phyloP scores from a whole-genome alignment of 192 early-diverging fungal species.

The Coemansia erecta region DNA sequence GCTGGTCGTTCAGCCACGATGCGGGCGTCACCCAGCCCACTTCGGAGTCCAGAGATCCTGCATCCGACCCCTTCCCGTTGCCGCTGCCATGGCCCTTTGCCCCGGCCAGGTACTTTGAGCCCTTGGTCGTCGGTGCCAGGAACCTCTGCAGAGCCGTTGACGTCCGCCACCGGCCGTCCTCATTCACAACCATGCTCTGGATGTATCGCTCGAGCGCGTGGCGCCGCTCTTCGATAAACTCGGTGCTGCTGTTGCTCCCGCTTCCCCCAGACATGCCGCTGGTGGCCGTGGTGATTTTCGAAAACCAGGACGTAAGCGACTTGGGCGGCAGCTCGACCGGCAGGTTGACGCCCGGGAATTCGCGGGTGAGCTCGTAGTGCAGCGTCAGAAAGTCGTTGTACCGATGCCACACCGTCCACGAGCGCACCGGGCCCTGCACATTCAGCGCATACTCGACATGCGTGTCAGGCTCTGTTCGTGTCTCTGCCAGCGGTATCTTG shows the following conservation, averaged over 20 bases:
- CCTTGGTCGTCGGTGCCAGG: conserved; percentile 51
- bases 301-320: conserved; percentile 60
- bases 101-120: conserved; percentile 55
- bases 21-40: conserved; percentile 61
- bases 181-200: conserved; percentile 63
- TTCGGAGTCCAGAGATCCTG: conserved; percentile 20
- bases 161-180: conserved; percentile 76
- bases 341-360: conserved; percentile 65
- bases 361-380: conserved; percentile 57
- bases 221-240: conserved; percentile 67
- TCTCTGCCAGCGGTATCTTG: conserved; percentile 42
- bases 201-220: conserved; percentile 78
- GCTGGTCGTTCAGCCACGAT: conserved; percentile 78
- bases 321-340: conserved; percentile 73
- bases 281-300: conserved; percentile 22
- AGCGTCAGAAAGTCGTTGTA: conserved; percentile 82
- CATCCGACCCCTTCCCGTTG: conserved; percentile 32
- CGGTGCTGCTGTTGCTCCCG: conserved; percentile 19
- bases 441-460: conserved; percentile 74
- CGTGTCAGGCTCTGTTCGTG: conserved; percentile 43
- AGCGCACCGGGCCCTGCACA: conserved; percentile 72
- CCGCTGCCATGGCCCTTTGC: conserved; percentile 25
- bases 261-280: conserved; percentile 8
- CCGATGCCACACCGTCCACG: conserved; percentile 86
- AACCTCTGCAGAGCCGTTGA: conserved; percentile 75